Evolutionary conservation across 2,329 filamentous ascomycete genomes (phyloP).

Genomic region (Ceratocystis destructans): DNA sequence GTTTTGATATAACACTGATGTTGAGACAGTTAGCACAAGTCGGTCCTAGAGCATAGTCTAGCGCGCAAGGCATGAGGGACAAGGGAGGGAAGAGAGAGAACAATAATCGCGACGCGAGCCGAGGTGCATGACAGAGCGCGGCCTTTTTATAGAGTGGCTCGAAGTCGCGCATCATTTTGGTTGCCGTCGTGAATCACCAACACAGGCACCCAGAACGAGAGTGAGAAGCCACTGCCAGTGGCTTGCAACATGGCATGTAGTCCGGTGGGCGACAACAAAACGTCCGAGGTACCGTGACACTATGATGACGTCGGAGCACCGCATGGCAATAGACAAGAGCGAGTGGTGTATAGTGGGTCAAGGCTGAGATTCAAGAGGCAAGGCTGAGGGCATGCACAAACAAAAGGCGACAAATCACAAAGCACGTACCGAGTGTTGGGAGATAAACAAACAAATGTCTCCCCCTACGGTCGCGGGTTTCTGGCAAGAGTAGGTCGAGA

Average conservation of each 20-base stretch:
- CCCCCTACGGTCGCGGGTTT: constrained; percentile 42
- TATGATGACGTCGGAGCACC: too few relatives aligned
- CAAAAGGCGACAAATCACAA: constrained; percentile 19
- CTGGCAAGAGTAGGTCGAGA: not conserved
- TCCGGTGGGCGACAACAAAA: too few relatives aligned
- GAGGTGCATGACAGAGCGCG: not conserved
- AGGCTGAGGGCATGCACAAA: not conserved
- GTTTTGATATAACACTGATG: not conserved
- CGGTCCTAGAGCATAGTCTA: not conserved
- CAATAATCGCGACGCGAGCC: not conserved
- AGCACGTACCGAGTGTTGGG: constrained; percentile 51
- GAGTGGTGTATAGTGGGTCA: not conserved
- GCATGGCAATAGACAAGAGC: too few relatives aligned
- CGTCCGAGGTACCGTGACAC: too few relatives aligned
- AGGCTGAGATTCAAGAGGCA: not conserved
- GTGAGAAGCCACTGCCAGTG: not conserved
- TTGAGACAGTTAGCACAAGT: not conserved
- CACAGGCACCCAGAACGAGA: not conserved
- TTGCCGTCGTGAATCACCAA: not conserved
- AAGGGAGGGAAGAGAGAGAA: too few relatives aligned
- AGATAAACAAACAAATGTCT: constrained; percentile 99
- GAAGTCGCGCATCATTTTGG: not conserved
- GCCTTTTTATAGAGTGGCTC: not conserved
- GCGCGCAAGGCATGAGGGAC: too few relatives aligned
- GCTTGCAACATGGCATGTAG: too few relatives aligned